Evolutionary conservation across 2,329 filamentous ascomycete genomes (phyloP), one percentile per base, ranked within the genome.

Genomic region (Penicillium thymicola): DNA sequence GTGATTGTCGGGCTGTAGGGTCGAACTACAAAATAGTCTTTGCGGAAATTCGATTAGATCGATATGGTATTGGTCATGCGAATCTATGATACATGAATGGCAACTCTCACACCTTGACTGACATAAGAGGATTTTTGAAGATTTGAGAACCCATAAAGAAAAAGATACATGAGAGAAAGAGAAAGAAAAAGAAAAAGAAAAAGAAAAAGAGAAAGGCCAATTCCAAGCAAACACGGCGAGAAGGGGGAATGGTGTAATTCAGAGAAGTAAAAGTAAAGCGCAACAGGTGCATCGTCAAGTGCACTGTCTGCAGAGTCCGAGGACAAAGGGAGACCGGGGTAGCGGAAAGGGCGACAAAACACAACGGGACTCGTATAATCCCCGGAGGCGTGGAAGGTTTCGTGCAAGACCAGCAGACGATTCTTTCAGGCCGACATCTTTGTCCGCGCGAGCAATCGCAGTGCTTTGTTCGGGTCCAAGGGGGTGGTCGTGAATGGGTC

Each of bases 71-170:
- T 65, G 57, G 57, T 61, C 59, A 64, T 64, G 64, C 64, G 60
- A 70, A 70, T 66, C 65, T 71, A 71, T 70, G 67, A 70, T 71
- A 71, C 69, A 71, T 62, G 63, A 66, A 66, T 65, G 58, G 63
- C 64, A 65, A 62, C 58, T 66, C 62, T 62, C 62, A 51, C 54
- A 50, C 50, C 47, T 28, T 32, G 44, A 45, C 47, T 40, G 16
- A 51, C 49, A 51, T 36, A 51, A 51, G 40, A 65, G 55, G 54
- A 44, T 66, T 64, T 64, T 62, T 46, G 52, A 52, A 62, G 58
- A 59, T 59, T 27, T 42, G 23, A 42, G 40, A 67, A 65, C 54
- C 61, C 59, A 60, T 59, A 60, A 63, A 63, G 62, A 67, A 65
- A 51, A 66, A 54, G 61, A 53, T 59, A 66, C 54, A 57, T 48